A percentile compares a stretch with the other conserved stretches of the same genome.
phyloP scores from a whole-genome alignment of 768 basidiomycete species.

The Mycena polygramma region DNA sequence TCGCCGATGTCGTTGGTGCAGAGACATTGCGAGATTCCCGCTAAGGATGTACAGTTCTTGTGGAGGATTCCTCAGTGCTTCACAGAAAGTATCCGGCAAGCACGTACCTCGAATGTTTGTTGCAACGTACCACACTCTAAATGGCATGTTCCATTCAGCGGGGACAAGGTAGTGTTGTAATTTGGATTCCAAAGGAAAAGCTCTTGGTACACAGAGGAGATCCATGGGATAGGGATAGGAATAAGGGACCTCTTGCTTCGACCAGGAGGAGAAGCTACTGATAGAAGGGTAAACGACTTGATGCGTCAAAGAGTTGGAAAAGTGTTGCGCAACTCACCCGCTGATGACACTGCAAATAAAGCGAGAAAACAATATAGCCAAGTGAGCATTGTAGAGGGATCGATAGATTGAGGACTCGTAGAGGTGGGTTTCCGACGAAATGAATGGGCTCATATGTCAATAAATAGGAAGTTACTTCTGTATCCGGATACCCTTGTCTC shows the following conservation, averaged over 20 bases:
- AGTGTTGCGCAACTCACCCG: background rate
- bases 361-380: background rate
- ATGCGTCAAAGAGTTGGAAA: no score
- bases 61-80: background rate
- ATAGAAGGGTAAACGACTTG: no score
- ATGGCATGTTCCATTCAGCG: slow-evolving; percentile 5
- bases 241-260: background rate
- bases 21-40: background rate
- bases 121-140: background rate
- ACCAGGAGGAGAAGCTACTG: background rate
- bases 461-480: background rate
- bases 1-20: background rate
- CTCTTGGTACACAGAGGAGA: background rate
- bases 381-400: background rate
- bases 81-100: no score
- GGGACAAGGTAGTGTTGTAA: background rate
- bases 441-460: no score
- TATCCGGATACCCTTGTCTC: background rate
- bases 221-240: background rate
- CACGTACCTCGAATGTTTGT: slow-evolving; percentile 4
- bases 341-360: background rate
- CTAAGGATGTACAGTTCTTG: slow-evolving; percentile 5
- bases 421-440: no score
- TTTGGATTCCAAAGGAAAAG: slow-evolving; percentile 4
- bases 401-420: no score